Evolutionary conservation across 495 filamentous ascomycete genomes (phyloP).

Genomic region (Baudoinia panamericana): DNA sequence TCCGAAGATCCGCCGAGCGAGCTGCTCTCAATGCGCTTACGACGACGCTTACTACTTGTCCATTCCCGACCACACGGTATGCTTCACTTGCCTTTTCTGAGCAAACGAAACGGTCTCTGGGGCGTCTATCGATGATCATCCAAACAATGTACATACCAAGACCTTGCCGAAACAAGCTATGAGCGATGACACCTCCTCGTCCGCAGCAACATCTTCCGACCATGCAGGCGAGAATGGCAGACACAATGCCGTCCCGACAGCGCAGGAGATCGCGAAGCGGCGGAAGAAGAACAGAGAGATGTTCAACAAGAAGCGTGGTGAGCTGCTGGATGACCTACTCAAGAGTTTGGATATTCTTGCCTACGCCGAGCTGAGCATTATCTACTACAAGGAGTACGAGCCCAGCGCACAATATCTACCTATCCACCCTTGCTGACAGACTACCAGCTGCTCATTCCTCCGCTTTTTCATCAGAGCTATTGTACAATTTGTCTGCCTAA

Average conservation of each 20-base stretch:
- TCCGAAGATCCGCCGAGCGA: too few species aligned
- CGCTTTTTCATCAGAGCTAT: conserved; percentile 56
- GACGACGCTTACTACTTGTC: too few species aligned
- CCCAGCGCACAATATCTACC: neutral
- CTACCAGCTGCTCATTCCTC: conserved; percentile 61
- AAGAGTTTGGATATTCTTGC: conserved; percentile 67
- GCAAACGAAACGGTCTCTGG: too few species aligned
- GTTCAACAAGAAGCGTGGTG: conserved; percentile 38
- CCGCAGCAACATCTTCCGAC: conserved; percentile 29
- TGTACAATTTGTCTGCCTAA: conserved; percentile 62
- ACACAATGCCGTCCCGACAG: conserved; percentile 4
- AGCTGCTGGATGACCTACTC: conserved; percentile 57
- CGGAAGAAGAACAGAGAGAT: conserved; percentile 33
- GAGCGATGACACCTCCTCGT: conserved; percentile 53
- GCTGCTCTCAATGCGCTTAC: too few species aligned
- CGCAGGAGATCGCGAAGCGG: conserved; percentile 12
- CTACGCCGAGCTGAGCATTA: conserved; percentile 61
- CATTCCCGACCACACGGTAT: too few species aligned
- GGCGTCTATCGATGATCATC: too few species aligned
- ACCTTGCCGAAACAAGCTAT: conserved; percentile 29
- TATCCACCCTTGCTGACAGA: conserved; percentile 7
- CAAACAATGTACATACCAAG: conserved; percentile 2
- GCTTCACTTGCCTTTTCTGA: too few species aligned
- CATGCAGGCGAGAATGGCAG: conserved; percentile 21
- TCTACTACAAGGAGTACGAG: conserved; percentile 86